Evolutionary conservation across 2,329 filamentous ascomycete genomes (phyloP).

Genomic region (Aspergillus texensis): DNA sequence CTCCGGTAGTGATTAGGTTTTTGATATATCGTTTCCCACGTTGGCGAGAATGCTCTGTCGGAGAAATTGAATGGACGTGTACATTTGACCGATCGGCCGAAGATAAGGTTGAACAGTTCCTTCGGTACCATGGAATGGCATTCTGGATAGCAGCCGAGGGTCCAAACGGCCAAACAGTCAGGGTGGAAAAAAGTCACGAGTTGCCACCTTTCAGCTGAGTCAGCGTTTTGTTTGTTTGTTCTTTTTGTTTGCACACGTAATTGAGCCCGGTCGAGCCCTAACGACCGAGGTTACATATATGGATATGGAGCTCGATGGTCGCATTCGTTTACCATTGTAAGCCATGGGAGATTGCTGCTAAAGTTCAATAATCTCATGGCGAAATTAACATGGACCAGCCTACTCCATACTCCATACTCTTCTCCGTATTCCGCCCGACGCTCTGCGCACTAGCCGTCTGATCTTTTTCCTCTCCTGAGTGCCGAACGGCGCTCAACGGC

Average conservation of each 20-base stretch:
- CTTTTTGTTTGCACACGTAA: neutral
- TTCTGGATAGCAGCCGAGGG: too few species aligned
- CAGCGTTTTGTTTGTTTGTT: neutral
- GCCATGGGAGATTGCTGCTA: neutral
- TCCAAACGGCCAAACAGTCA: too few species aligned
- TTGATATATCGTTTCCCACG: neutral
- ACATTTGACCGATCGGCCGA: neutral
- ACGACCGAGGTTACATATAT: neutral
- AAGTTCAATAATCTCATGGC: neutral
- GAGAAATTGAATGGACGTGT: neutral
- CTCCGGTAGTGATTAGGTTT: neutral
- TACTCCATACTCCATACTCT: slow-evolving; percentile 3
- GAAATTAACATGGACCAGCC: neutral
- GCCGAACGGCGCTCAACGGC: slow-evolving; percentile 7
- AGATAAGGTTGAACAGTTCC: neutral
- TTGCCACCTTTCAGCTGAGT: neutral
- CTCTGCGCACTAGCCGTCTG: slow-evolving; percentile 1
- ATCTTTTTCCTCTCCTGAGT: slow-evolving; percentile 8
- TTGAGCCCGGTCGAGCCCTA: neutral
- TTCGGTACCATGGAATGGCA: neutral
- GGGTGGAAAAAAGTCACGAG: neutral
- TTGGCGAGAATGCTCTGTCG: neutral
- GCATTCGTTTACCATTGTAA: neutral
- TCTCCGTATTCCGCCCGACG: neutral
- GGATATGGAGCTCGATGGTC: neutral